Evolutionary conservation across 2,329 filamentous ascomycete genomes (phyloP).

Genomic region (Claviceps maximensis): DNA sequence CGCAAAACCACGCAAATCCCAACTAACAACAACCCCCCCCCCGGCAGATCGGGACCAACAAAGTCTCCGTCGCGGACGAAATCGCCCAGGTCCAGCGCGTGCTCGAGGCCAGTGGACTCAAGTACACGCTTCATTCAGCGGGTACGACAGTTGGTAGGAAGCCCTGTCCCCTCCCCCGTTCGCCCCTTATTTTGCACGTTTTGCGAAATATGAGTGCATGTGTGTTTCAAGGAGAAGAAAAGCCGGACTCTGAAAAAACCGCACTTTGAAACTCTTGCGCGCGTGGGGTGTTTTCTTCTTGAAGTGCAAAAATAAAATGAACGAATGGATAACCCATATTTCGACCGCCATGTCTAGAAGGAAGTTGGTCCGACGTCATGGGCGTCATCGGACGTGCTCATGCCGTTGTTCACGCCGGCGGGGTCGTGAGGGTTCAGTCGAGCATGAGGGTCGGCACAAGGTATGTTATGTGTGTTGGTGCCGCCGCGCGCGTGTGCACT

Average conservation of each 20-base stretch:
- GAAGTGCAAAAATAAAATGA: too few relatives aligned
- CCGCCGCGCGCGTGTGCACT: too few relatives aligned
- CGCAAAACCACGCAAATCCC: not conserved
- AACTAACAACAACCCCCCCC: not conserved
- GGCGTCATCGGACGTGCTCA: conserved; percentile 76
- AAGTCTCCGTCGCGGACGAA: conserved; percentile 63
- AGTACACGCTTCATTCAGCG: conserved; percentile 82
- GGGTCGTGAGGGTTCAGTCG: conserved; percentile 73
- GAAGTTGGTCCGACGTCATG: conserved; percentile 82
- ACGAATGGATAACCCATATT: not conserved
- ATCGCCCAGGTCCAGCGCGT: conserved; percentile 81
- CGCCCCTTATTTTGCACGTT: not conserved
- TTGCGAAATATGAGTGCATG: too few relatives aligned
- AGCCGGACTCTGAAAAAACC: too few relatives aligned
- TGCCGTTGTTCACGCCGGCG: conserved; percentile 58
- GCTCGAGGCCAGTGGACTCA: conserved; percentile 66
- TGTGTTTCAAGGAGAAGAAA: too few relatives aligned
- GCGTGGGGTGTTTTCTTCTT: not conserved
- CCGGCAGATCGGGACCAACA: conserved; percentile 62
- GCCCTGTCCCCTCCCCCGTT: not conserved
- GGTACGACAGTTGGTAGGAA: conserved; percentile 77
- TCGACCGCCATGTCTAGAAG: conserved; percentile 55
- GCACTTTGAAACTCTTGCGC: too few relatives aligned
- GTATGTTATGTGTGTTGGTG: conserved; percentile 36
- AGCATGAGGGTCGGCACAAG: conserved; percentile 77